Percentiles rank a stretch among this genome's conserved stretches.
These are phyloP conservation scores for Aspergillus proliferans DNA, from an alignment of 2,329 filamentous ascomycete species.

Conservation along the genomic window DNA sequence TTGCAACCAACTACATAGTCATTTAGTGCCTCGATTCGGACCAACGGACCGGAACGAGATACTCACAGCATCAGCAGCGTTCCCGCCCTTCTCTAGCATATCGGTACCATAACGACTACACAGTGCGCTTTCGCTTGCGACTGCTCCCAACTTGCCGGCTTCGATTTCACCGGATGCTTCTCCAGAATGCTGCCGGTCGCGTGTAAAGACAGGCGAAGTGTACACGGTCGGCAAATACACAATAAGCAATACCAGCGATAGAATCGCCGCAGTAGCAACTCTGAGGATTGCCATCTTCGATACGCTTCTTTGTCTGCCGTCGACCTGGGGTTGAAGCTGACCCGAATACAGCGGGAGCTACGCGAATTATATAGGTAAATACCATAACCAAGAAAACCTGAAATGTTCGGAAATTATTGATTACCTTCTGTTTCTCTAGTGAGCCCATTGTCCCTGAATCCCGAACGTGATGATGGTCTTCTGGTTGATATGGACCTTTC, in stretches of 20 bases:
- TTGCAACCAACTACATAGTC: conserved; percentile 54
- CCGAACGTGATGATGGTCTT: no score
- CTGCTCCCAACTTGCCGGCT: conserved; percentile 49
- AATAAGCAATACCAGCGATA: conserved; percentile 16
- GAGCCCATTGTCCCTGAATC: no score
- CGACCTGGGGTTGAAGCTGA: no score
- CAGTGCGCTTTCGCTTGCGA: conserved; percentile 62
- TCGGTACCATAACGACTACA: conserved; percentile 65
- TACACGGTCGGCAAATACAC: conserved; percentile 16
- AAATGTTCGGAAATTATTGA: no score
- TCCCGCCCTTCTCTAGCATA: conserved; percentile 57
- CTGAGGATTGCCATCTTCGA: conserved; percentile 14
- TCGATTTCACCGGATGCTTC: conserved; percentile 20
- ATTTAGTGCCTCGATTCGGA: neutral
- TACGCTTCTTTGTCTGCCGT: neutral
- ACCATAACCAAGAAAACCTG: no score
- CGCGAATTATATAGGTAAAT: no score
- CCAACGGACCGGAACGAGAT: conserved; percentile 6
- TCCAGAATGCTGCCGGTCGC: neutral
- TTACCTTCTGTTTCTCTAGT: no score
- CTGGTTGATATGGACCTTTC: no score
- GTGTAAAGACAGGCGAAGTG: conserved; percentile 14
- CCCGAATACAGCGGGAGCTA: no score
- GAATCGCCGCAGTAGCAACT: conserved; percentile 11
- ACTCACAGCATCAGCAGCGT: conserved; percentile 64